Evolutionary conservation across 2,329 filamentous ascomycete genomes (phyloP).

Genomic region (Trichoderma endophyticum): DNA sequence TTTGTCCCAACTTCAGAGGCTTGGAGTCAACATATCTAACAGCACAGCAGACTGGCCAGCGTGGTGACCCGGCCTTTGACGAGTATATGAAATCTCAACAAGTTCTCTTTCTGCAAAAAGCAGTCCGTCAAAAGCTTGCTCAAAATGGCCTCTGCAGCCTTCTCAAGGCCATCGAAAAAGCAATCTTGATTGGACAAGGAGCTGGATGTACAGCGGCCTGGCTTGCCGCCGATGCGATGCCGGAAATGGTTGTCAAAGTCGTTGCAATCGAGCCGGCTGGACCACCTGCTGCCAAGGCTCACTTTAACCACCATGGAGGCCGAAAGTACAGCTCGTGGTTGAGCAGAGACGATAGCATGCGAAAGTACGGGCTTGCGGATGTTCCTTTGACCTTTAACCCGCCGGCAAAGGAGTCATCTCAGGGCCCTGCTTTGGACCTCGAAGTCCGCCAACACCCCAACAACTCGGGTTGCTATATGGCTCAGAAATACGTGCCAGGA

Average conservation of each 20-base stretch:
- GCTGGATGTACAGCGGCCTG: slow-evolving; percentile 46
- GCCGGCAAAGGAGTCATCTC: slow-evolving; percentile 18
- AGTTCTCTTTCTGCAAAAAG: slow-evolving; percentile 30
- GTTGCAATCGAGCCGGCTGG: slow-evolving; percentile 53
- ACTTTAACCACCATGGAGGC: background rate
- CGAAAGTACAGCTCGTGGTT: slow-evolving; percentile 26
- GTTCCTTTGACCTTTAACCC: slow-evolving; percentile 43
- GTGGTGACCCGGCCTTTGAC: slow-evolving; percentile 48
- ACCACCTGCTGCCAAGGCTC: slow-evolving; percentile 43
- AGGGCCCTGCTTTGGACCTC: background rate
- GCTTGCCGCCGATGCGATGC: slow-evolving; percentile 47
- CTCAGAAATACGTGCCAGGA: background rate
- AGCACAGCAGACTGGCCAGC: slow-evolving; percentile 31
- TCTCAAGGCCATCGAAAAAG: slow-evolving; percentile 40
- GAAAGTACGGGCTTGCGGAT: slow-evolving; percentile 41
- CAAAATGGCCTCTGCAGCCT: slow-evolving; percentile 40
- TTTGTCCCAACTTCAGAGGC: background rate
- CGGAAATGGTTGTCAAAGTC: slow-evolving; percentile 46
- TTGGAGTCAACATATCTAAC: background rate
- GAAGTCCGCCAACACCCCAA: background rate
- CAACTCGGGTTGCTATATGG: background rate
- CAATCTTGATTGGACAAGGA: slow-evolving; percentile 49
- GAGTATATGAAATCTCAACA: slow-evolving; percentile 45
- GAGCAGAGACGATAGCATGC: slow-evolving; percentile 28
- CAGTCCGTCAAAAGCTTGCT: slow-evolving; percentile 31